Conservation (phyloP, 2,329 filamentous ascomycete genomes). For the Zarea fungicola region DNA sequence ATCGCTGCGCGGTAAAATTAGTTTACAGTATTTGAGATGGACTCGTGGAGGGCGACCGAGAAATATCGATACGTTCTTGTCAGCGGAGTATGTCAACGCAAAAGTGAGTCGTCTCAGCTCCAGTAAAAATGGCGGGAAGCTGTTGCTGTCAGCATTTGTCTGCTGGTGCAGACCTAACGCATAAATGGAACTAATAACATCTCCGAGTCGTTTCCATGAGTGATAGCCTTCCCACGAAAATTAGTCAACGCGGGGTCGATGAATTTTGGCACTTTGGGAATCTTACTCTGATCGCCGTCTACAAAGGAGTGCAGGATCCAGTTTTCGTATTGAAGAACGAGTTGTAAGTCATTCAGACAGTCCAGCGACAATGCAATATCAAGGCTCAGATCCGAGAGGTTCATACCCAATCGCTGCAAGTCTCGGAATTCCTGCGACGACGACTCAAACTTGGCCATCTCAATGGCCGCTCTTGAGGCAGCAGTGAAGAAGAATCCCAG, state of each 20-base stretch:
- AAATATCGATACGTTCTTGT: slow-evolving; percentile 44
- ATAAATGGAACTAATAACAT: slow-evolving; percentile 40
- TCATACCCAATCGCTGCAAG: slow-evolving; percentile 17
- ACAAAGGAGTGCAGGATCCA: slow-evolving; percentile 40
- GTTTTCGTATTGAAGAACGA: slow-evolving; percentile 41
- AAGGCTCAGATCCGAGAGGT: slow-evolving; percentile 20
- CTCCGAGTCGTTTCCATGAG: slow-evolving; percentile 42
- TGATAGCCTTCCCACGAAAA: slow-evolving; percentile 32
- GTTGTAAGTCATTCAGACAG: slow-evolving; percentile 38
- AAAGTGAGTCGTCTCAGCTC: slow-evolving; percentile 37
- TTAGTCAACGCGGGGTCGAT: neutral
- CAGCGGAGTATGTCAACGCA: slow-evolving; percentile 37
- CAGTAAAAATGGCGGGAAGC: slow-evolving; percentile 33
- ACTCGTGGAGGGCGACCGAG: slow-evolving; percentile 45
- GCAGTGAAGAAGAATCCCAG: slow-evolving; percentile 21
- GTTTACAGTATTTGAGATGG: slow-evolving; percentile 35
- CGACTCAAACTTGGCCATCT: slow-evolving; percentile 15
- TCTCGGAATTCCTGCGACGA: slow-evolving; percentile 15
- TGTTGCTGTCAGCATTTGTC: slow-evolving; percentile 10
- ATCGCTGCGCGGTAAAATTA: slow-evolving; percentile 20
- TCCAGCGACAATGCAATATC: slow-evolving; percentile 23
- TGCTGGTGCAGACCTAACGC: slow-evolving; percentile 43
- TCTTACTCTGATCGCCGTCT: slow-evolving; percentile 39
- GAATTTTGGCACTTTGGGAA: neutral
- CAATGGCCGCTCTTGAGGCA: slow-evolving; percentile 20